Evolutionary conservation across 306 rosid species (phyloP).

Genomic region (Malus asiatica): DNA sequence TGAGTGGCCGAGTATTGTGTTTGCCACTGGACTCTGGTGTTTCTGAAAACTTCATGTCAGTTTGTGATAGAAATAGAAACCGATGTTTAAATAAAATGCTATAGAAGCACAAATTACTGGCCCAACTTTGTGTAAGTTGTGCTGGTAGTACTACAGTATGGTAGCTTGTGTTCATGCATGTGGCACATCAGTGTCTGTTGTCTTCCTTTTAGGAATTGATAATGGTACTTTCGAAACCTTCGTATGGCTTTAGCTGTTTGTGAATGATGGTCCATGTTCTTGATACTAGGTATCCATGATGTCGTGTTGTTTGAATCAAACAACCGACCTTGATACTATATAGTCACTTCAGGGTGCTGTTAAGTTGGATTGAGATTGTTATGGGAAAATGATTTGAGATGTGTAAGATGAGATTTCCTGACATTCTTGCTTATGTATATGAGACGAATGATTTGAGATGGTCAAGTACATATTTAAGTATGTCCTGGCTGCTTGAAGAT

Average conservation of each 20-base stretch:
- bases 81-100: not conserved
- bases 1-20: not conserved
- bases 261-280: not conserved
- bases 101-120: not conserved
- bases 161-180: not conserved
- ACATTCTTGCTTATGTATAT: not conserved
- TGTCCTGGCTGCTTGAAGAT: not conserved
- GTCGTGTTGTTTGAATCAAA: not conserved
- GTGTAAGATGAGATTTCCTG: not conserved
- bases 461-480: not conserved
- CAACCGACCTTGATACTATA: not conserved
- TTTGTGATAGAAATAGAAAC: not conserved
- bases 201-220: not conserved
- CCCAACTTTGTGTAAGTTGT: not conserved
- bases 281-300: not conserved
- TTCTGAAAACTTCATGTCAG: not conserved
- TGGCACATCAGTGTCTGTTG: not conserved
- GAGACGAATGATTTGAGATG: not conserved
- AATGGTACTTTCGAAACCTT: not conserved
- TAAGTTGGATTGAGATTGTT: not conserved
- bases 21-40: not conserved
- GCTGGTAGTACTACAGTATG: not conserved
- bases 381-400: not conserved
- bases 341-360: not conserved
- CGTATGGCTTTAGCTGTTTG: not conserved